Evolutionary conservation across 2,329 filamentous ascomycete genomes (phyloP).

Genomic region (Grosmannia serpens): DNA sequence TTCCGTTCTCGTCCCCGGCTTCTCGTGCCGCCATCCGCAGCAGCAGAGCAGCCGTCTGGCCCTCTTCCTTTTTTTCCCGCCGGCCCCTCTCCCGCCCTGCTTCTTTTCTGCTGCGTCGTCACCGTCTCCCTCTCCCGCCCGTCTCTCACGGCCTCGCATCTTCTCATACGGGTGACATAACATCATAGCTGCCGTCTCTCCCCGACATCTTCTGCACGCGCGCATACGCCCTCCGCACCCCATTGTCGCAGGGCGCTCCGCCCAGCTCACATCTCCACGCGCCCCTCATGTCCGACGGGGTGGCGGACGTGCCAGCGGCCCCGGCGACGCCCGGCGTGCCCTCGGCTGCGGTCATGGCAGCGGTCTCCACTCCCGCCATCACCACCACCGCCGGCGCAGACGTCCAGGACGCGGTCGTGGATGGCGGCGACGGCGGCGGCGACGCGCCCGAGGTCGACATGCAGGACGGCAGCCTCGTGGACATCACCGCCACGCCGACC

Average conservation of each 20-base stretch:
- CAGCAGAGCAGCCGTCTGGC: too few species aligned
- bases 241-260: too few species aligned
- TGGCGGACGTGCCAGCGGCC: constrained; percentile 5
- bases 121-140: too few species aligned
- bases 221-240: background rate
- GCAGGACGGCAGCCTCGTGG: background rate
- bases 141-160: too few species aligned
- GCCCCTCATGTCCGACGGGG: constrained; percentile 9
- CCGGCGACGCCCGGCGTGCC: background rate
- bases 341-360: background rate
- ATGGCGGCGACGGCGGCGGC: background rate
- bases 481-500: background rate
- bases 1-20: too few species aligned
- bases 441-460: background rate
- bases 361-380: background rate
- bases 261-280: background rate
- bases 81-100: too few species aligned
- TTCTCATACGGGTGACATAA: too few species aligned
- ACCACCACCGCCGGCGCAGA: background rate
- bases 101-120: too few species aligned
- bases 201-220: too few species aligned
- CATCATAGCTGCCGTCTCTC: too few species aligned
- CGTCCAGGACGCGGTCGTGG: background rate
- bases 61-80: too few species aligned
- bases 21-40: too few species aligned